Evolutionary conservation across 2,329 filamentous ascomycete species (phyloP).

Genomic region (Sarocladium brachiariae): DNA sequence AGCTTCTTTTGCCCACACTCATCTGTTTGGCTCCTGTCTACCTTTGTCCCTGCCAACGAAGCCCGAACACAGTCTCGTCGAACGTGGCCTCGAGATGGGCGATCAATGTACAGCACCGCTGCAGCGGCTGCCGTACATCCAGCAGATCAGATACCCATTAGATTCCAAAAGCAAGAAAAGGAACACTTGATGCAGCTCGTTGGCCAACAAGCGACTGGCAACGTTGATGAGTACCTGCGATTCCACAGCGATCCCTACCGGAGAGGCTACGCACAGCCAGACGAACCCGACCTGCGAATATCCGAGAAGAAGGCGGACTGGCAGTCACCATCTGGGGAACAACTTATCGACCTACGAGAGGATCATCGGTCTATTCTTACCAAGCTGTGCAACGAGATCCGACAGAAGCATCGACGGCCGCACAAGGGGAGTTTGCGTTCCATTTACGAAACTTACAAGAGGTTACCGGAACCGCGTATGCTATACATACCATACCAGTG

Average conservation of each 20-base stretch:
- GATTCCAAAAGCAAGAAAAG: slow-evolving; percentile 19
- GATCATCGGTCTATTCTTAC: slow-evolving; percentile 28
- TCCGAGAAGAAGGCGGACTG: slow-evolving; percentile 44
- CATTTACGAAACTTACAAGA: slow-evolving; percentile 43
- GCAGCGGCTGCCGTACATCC: slow-evolving; percentile 14
- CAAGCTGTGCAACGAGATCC: slow-evolving; percentile 35
- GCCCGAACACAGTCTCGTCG: slow-evolving; percentile 13
- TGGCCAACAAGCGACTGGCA: slow-evolving; percentile 38
- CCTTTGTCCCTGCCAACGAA: slow-evolving; percentile 26
- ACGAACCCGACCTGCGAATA: slow-evolving; percentile 41
- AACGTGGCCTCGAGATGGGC: slow-evolving; percentile 16
- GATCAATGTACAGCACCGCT: slow-evolving; percentile 21
- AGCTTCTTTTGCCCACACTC: slow-evolving; percentile 25
- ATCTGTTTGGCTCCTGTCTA: slow-evolving; percentile 34
- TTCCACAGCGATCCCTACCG: slow-evolving; percentile 47
- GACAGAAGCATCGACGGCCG: slow-evolving; percentile 1
- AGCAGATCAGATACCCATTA: background rate
- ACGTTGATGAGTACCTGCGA: slow-evolving; percentile 46
- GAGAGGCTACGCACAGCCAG: slow-evolving; percentile 44
- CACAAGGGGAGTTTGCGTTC: background rate
- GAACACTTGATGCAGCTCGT: slow-evolving; percentile 47
- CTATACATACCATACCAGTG: slow-evolving; percentile 40
- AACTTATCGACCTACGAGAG: slow-evolving; percentile 29
- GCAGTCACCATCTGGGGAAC: slow-evolving; percentile 36
- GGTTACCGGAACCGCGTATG: slow-evolving; percentile 46